Evolutionary conservation across 345 rosid genomes (phyloP).

Genomic region (Chamaenerion angustifolium): DNA sequence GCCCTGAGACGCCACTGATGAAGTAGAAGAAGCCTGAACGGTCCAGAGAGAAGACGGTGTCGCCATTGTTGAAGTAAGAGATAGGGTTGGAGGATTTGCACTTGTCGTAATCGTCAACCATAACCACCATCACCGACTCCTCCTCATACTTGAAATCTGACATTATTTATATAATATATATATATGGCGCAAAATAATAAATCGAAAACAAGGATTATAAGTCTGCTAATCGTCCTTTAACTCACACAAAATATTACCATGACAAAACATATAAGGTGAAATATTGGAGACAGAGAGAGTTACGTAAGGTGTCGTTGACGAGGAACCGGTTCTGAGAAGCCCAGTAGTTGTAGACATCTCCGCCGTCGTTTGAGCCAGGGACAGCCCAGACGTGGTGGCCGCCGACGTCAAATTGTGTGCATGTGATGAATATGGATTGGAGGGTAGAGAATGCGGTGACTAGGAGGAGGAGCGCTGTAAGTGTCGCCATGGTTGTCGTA

Average conservation of each 20-base stretch:
- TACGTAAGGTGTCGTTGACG: constrained; percentile 51
- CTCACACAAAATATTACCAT: too few relatives aligned
- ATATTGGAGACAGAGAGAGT: too few relatives aligned
- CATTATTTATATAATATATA: too few relatives aligned
- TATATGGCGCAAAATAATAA: too few relatives aligned
- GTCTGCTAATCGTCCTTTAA: too few relatives aligned
- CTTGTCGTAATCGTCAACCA: constrained; percentile 29
- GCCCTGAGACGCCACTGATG: constrained; percentile 50
- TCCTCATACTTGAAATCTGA: constrained; percentile 46
- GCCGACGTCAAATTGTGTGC: constrained; percentile 43
- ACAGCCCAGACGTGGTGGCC: constrained; percentile 56
- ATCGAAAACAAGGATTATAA: too few relatives aligned
- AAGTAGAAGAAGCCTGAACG: constrained; percentile 49
- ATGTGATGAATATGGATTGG: constrained; percentile 10
- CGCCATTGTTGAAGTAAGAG: constrained; percentile 48
- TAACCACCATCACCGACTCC: constrained; percentile 50
- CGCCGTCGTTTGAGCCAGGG: constrained; percentile 30
- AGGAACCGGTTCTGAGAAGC: constrained; percentile 65
- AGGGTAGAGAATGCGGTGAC: constrained; percentile 11
- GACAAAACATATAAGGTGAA: too few relatives aligned
- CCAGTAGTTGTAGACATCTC: constrained; percentile 46
- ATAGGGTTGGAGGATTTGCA: constrained; percentile 46
- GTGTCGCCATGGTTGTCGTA: background rate
- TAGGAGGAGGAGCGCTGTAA: constrained; percentile 3
- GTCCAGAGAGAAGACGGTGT: constrained; percentile 34